Base-by-base conservation (phyloP, 441 rosid species). In the Dalechampia spathulata region DNA sequence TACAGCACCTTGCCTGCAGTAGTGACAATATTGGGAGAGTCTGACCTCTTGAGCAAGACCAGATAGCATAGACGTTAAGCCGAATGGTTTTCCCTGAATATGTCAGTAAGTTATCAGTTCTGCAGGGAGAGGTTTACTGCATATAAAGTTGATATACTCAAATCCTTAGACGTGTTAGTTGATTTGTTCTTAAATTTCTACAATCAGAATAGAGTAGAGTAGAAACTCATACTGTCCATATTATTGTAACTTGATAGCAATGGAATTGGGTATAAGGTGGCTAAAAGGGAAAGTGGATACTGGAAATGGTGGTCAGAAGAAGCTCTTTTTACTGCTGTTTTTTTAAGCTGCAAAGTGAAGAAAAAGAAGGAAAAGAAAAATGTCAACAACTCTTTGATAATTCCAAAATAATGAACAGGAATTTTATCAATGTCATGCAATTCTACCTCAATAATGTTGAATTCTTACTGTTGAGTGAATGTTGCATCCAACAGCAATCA, bases 171-270 rank as follows among this genome's bases (percentile, higher is more conserved):
- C 64, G 64, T 54, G 60, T 19, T 59, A 74, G 66, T 59, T 46
- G n/a, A 64, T 72, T 75, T 56, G 58, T 67, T 69, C 60, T n/a
- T n/a, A n/a, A n/a, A 0, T 58, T 70, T 61, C 55, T 64, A 57
- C 37, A 62, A 41, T 12, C 64, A 57, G 55, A 39, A 58, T 55
- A 53, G 49, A 49, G 28, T 61, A 72, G 53, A 63, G 49, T 55
- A 72, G 75, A 72, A 69, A 63, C 60, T 63, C 55, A 26, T 68
- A 63, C 64, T 76, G 83, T 81, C 61, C 76, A 79, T 77, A 77
- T 37, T 77, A 77, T 37, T 71, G 63, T 72, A 69, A 64, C 61
- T 70, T 75, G 32, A 66, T 61, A 70, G 69, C 49, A 63, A 72
- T 65, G 61, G 68, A 62, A 50, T 49, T 49, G 58, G 68, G 67